These are phyloP conservation scores for Lactarius quietus DNA, from an alignment of 768 basidiomycete species.

Conservation along the genomic window DNA sequence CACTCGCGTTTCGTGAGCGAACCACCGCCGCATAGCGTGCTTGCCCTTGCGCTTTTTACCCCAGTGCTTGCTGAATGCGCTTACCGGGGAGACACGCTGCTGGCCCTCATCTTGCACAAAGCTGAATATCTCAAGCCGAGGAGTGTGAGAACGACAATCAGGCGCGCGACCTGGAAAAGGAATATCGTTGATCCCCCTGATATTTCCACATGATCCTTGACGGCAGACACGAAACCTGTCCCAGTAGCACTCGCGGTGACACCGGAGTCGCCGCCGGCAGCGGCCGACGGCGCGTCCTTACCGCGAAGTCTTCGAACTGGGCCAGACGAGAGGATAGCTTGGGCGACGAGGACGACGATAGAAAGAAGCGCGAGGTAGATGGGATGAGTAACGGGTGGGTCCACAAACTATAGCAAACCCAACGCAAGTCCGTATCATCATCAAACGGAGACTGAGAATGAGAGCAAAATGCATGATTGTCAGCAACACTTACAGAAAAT, in stretches of 20 bases:
- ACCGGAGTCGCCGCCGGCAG: neutral
- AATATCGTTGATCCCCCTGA: constrained; percentile 50
- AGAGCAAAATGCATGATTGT: too few relatives aligned
- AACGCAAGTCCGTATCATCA: neutral
- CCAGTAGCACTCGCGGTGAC: neutral
- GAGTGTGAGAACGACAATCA: constrained; percentile 45
- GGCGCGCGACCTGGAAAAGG: constrained; percentile 43
- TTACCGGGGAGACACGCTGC: neutral
- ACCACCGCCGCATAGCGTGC: neutral
- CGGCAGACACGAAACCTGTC: constrained; percentile 18
- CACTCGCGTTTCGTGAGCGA: constrained; percentile 19
- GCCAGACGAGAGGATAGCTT: neutral
- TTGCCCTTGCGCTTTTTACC: constrained; percentile 31
- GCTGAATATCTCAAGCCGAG: constrained; percentile 48
- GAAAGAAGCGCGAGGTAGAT: constrained; percentile 16
- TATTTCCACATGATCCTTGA: constrained; percentile 35
- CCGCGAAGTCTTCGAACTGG: neutral
- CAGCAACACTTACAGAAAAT: constrained; percentile 6
- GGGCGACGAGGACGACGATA: constrained; percentile 9
- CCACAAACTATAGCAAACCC: constrained; percentile 10
- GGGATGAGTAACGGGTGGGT: constrained; percentile 20
- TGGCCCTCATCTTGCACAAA: constrained; percentile 35
- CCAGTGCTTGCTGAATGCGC: constrained; percentile 29
- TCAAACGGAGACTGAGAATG: too few relatives aligned
- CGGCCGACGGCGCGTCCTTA: neutral